Evolutionary conservation across 192 early-diverging fungal species (phyloP), one percentile per base, ranked within the genome.

Genomic region (Powellomyces hirtus): DNA sequence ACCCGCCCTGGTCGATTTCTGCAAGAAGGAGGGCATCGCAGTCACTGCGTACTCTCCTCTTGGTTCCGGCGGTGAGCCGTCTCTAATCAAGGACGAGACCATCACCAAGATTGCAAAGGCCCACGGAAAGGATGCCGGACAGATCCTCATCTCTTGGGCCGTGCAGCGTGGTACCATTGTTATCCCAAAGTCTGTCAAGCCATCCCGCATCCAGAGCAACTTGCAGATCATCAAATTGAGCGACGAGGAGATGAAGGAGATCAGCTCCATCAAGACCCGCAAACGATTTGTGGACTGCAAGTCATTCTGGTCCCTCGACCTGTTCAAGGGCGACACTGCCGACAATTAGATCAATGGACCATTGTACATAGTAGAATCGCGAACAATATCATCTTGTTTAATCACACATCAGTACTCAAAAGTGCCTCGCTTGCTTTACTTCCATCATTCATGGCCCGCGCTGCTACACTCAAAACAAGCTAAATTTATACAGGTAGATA

Each of bases 21-120:
- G 88, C 77, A 67, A 80, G 50, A 42, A 76, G 31, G 80, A 93
- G 64, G 81, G 80, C 26, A 94, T 98, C 44, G 80, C 79, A 13
- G 57, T 93, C 22, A 89, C 90, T 16, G 94, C 88, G 2, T 96
- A 94, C 82, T 90, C 87, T 46, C 93, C 95, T 30, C 78, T 95
- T 18, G 94, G 94, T 8, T 42, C 81, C 44, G 62, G 63, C 10
- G 20, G 49, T 8, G 37, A 46, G 7, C 71, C 65, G 13, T 58
- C 65, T 0, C 38, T 27, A 37, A 13, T 60, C 36, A 60, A 60
- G 35, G 73, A 79, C 51, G 35, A 36, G 18, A 61, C 63, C 10
- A 76, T 94, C 65, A 62, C 74, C 64, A 75, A 85, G 51, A 83
- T 95, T 62, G 91, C 92, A 14, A 78, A 88, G 62, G 80, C 83